phyloP scores from a whole-genome alignment of 768 basidiomycete species.

The Podaxis sp. region DNA sequence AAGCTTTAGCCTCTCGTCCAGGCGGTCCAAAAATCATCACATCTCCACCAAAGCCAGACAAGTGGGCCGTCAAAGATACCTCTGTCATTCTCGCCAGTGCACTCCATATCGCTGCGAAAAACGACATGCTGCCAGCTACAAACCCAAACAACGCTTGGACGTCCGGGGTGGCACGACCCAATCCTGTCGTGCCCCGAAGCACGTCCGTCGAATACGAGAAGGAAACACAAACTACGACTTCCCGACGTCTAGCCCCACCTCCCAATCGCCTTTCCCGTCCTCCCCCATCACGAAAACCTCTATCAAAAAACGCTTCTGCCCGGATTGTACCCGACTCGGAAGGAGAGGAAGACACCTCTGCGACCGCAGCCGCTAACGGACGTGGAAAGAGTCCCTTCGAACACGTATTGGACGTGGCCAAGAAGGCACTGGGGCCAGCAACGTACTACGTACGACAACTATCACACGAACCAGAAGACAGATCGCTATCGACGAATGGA shows the following conservation, averaged over 20 bases:
- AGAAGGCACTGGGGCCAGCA: slow-evolving; percentile 50
- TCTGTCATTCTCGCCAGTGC: slow-evolving; percentile 86
- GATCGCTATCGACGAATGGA: slow-evolving; percentile 18
- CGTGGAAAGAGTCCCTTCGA: slow-evolving; percentile 74
- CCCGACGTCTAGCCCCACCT: slow-evolving; percentile 63
- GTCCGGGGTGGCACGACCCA: slow-evolving; percentile 46
- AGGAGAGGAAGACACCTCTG: slow-evolving; percentile 42
- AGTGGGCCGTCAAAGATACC: slow-evolving; percentile 77
- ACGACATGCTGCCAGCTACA: slow-evolving; percentile 29
- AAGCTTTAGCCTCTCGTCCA: slow-evolving; percentile 30
- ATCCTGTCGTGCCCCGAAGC: slow-evolving; percentile 57
- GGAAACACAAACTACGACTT: slow-evolving; percentile 50
- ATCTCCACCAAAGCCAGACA: slow-evolving; percentile 57
- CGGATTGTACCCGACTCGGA: slow-evolving; percentile 70
- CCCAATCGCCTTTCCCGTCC: slow-evolving; percentile 33
- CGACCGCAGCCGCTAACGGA: slow-evolving; percentile 26
- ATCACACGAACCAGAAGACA: slow-evolving; percentile 53
- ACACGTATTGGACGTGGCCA: slow-evolving; percentile 53
- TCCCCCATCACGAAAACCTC: slow-evolving; percentile 38
- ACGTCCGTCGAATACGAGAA: slow-evolving; percentile 82
- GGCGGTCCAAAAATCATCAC: slow-evolving; percentile 42
- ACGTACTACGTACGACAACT: slow-evolving; percentile 66
- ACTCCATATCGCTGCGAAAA: slow-evolving; percentile 62
- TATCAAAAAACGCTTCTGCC: slow-evolving; percentile 54
- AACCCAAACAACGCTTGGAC: slow-evolving; percentile 69